Percentiles rank a stretch among this genome's conserved stretches.
phyloP scores from a whole-genome alignment of 2,329 filamentous ascomycete genomes.

The Penicillium sp. region DNA sequence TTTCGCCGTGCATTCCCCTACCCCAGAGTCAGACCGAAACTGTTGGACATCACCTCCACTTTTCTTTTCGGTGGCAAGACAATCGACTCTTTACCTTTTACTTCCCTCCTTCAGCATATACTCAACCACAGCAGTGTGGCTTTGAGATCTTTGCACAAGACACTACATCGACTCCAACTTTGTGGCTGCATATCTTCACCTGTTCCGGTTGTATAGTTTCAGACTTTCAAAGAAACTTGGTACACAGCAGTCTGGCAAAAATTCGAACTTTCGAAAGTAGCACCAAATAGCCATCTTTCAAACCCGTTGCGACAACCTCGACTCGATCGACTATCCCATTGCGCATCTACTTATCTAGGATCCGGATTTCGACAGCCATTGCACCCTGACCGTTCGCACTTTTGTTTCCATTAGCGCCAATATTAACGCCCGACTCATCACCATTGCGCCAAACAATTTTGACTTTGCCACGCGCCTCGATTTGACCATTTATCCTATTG shows the following conservation, averaged over 20 bases:
- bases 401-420: slow-evolving; percentile 15
- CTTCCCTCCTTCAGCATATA: background rate
- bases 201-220: slow-evolving; percentile 15
- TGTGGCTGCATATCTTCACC: background rate
- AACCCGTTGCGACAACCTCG: slow-evolving; percentile 12
- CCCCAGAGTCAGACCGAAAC: background rate
- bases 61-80: background rate
- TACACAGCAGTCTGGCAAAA: slow-evolving; percentile 12
- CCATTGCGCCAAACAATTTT: slow-evolving; percentile 7
- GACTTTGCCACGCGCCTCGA: slow-evolving; percentile 9
- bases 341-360: slow-evolving; percentile 3
- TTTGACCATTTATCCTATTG: background rate
- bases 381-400: slow-evolving; percentile 9
- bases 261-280: slow-evolving; percentile 17
- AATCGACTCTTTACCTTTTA: background rate
- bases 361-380: slow-evolving; percentile 9
- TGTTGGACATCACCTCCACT: background rate
- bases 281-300: slow-evolving; percentile 15
- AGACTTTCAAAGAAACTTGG: slow-evolving; percentile 15
- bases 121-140: background rate
- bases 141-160: background rate
- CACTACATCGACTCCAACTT: background rate
- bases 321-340: slow-evolving; percentile 4
- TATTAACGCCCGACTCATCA: background rate
- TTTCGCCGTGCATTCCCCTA: background rate